Evolutionary conservation across 768 basidiomycete genomes (phyloP).

Genomic region (Macrolepiota fuliginosa): DNA sequence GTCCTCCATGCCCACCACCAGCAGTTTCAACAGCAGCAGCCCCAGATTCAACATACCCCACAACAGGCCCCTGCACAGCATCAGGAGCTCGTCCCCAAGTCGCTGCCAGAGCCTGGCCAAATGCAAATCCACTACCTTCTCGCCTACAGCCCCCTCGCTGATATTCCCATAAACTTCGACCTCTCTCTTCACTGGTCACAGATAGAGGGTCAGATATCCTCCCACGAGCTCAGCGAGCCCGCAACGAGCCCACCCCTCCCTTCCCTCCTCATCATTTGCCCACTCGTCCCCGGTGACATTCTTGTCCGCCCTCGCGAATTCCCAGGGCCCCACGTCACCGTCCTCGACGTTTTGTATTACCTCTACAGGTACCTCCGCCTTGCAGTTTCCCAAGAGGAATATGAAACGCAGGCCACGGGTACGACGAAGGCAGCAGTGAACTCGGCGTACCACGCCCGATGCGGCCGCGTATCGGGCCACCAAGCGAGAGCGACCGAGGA

Average conservation of each 20-base stretch:
- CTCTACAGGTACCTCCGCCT: constrained; percentile 47
- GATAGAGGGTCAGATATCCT: constrained; percentile 20
- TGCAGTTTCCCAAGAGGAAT: constrained; percentile 43
- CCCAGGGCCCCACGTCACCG: constrained; percentile 33
- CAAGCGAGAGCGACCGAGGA: constrained; percentile 34
- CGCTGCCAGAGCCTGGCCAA: constrained; percentile 15
- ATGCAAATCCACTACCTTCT: constrained; percentile 43
- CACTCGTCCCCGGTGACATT: constrained; percentile 29
- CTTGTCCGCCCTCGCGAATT: constrained; percentile 25
- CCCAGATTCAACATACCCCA: background rate
- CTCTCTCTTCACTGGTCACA: constrained; percentile 30
- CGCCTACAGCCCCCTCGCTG: constrained; percentile 31
- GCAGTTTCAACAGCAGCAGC: background rate
- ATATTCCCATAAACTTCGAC: constrained; percentile 37
- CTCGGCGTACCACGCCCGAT: constrained; percentile 44
- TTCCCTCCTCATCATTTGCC: constrained; percentile 31
- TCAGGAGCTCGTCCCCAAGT: background rate
- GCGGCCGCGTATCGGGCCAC: constrained; percentile 28
- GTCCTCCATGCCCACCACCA: constrained; percentile 17
- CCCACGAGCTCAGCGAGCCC: constrained; percentile 22
- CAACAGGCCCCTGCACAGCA: background rate
- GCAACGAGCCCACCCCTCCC: constrained; percentile 23
- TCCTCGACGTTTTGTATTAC: constrained; percentile 47
- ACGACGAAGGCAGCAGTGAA: constrained; percentile 35
- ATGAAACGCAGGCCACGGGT: constrained; percentile 31